Evolutionary conservation across 805 yeast species (phyloP).

Genomic region (Myxozyma monticola): DNA sequence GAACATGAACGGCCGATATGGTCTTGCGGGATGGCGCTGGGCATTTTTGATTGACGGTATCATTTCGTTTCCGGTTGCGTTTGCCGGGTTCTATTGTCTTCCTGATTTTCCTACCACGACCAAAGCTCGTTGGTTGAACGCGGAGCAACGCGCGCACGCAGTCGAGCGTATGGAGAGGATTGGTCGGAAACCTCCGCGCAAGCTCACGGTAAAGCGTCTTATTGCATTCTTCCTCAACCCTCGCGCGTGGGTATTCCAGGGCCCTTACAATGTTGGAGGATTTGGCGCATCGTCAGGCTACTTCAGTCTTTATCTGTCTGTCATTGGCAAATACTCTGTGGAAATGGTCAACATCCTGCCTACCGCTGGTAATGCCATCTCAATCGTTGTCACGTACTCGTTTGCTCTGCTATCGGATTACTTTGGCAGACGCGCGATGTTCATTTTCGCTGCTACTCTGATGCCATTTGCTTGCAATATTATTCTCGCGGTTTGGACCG

Average conservation of each 20-base stretch:
- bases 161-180: constrained; percentile 17
- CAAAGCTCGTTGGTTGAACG: constrained; percentile 16
- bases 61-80: constrained; percentile 57
- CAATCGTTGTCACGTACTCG: constrained; percentile 35
- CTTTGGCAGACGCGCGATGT: constrained; percentile 46
- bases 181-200: constrained; percentile 12
- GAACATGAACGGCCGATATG: constrained; percentile 51
- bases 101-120: constrained; percentile 52
- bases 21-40: constrained; percentile 72
- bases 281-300: constrained; percentile 25
- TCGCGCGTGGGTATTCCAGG: constrained; percentile 1
- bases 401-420: constrained; percentile 38
- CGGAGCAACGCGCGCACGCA: constrained; percentile 7
- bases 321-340: constrained; percentile 26
- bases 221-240: constrained; percentile 1
- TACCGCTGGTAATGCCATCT: constrained; percentile 39
- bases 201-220: constrained; percentile 15
- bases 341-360: constrained; percentile 39
- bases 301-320: constrained; percentile 39
- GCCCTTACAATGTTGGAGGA: constrained; percentile 15
- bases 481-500: constrained; percentile 56
- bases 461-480: constrained; percentile 49
- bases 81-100: constrained; percentile 44
- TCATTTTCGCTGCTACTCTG: constrained; percentile 48
- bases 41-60: constrained; percentile 65